Evolutionary conservation across 495 filamentous ascomycete species (phyloP).

Genomic region (Trichoderma reesei): DNA sequence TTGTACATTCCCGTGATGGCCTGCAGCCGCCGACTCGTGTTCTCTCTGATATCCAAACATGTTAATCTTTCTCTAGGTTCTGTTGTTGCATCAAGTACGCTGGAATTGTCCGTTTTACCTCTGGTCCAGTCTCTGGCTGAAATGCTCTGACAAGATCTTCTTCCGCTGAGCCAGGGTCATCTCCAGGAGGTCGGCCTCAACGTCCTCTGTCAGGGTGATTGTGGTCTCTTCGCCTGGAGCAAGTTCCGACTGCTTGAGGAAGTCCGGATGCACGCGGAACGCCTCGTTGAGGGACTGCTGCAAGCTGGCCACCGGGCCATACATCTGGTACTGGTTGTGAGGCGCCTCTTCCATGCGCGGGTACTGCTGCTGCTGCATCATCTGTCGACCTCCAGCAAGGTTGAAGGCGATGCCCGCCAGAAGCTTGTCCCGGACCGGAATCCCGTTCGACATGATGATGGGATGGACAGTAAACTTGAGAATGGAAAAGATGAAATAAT

Average conservation of each 20-base stretch:
- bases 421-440: not conserved
- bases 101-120: not conserved
- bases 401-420: not conserved
- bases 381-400: not conserved
- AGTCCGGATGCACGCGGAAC: not conserved
- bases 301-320: not conserved
- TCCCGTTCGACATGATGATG: not conserved
- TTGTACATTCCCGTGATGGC: not conserved
- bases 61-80: not conserved
- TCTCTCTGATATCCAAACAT: not conserved
- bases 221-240: not conserved
- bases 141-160: not conserved
- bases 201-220: not conserved
- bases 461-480: no score
- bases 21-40: not conserved
- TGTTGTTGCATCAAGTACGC: no score
- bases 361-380: not conserved
- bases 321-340: not conserved
- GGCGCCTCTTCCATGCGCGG: not conserved
- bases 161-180: not conserved
- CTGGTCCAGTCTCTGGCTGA: not conserved
- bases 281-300: not conserved
- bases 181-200: not conserved
- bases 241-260: not conserved
- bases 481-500: not conserved